phyloP scores from a whole-genome alignment of 176 grass and related monocot species.

The Ananas comosus region DNA sequence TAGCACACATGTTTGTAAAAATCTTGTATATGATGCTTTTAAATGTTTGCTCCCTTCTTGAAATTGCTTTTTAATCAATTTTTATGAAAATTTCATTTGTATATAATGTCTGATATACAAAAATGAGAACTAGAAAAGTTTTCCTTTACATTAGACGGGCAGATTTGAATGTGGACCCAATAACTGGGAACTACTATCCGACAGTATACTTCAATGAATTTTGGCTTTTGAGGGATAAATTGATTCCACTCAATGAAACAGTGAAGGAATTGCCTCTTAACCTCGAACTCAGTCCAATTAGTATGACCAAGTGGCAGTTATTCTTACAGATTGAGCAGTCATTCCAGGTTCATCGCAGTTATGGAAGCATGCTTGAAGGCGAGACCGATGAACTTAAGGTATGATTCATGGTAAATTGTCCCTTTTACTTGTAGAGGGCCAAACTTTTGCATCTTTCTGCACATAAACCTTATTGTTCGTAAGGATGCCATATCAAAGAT shows the following conservation, averaged over 20 bases:
- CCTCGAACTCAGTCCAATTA: constrained; percentile 89
- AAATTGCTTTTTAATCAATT: background rate
- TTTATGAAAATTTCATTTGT: background rate
- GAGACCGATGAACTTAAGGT: constrained; percentile 99
- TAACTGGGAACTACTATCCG: constrained; percentile 61
- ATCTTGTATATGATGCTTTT: background rate
- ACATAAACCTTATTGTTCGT: background rate
- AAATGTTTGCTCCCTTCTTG: background rate
- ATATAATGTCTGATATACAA: background rate
- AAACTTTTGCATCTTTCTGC: background rate
- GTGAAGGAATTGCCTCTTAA: constrained; percentile 62
- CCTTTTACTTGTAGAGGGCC: background rate
- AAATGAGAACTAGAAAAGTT: constrained; percentile 7
- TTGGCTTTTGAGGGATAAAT: constrained; percentile 93
- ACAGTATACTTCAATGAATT: constrained; percentile 95
- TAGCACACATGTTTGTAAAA: background rate
- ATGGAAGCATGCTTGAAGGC: constrained; percentile 99
- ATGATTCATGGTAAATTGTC: constrained; percentile 8
- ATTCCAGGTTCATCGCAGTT: constrained; percentile 88
- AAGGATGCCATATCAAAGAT: too few species aligned
- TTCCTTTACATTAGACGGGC: constrained; percentile 54
- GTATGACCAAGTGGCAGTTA: constrained; percentile 91
- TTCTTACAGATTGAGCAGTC: constrained; percentile 98
- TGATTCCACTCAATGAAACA: constrained; percentile 70
- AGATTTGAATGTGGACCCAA: constrained; percentile 78